Conservation (phyloP, 1,284 basidiomycete genomes). For the Athelia psychrophila region DNA sequence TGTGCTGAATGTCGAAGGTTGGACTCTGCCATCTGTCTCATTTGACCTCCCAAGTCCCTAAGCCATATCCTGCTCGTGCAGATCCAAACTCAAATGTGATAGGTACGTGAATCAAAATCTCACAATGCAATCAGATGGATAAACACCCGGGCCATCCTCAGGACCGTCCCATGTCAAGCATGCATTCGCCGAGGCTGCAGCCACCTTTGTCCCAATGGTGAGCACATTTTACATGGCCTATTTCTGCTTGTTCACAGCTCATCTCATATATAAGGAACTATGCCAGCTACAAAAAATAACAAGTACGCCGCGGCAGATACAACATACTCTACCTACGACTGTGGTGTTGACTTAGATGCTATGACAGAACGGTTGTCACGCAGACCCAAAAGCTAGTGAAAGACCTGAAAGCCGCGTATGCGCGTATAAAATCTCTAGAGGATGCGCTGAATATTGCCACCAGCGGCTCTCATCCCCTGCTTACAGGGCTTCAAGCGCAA, state of each 20-base stretch:
- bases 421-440: constrained; percentile 57
- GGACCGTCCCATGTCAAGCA: constrained; percentile 49
- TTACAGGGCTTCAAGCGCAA: constrained; percentile 1
- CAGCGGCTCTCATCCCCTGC: constrained; percentile 1
- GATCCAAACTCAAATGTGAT: constrained; percentile 55
- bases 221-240: constrained; percentile 3
- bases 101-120: constrained; percentile 28
- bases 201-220: constrained; percentile 50
- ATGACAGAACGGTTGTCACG: constrained; percentile 43
- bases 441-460: constrained; percentile 38
- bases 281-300: constrained; percentile 53
- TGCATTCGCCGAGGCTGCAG: constrained; percentile 48
- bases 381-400: constrained; percentile 43
- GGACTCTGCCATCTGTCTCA: neutral
- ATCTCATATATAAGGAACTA: constrained; percentile 31
- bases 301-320: constrained; percentile 35
- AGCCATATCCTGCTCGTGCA: too few species aligned
- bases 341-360: constrained; percentile 1
- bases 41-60: too few species aligned
- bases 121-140: too few species aligned
- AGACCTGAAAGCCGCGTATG: constrained; percentile 40
- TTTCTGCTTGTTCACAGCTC: neutral
- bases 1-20: neutral
- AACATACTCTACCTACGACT: too few species aligned
- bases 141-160: constrained; percentile 14